phyloP scores from a whole-genome alignment of 2,329 filamentous ascomycete genomes.

The Trichoderma koningii region DNA sequence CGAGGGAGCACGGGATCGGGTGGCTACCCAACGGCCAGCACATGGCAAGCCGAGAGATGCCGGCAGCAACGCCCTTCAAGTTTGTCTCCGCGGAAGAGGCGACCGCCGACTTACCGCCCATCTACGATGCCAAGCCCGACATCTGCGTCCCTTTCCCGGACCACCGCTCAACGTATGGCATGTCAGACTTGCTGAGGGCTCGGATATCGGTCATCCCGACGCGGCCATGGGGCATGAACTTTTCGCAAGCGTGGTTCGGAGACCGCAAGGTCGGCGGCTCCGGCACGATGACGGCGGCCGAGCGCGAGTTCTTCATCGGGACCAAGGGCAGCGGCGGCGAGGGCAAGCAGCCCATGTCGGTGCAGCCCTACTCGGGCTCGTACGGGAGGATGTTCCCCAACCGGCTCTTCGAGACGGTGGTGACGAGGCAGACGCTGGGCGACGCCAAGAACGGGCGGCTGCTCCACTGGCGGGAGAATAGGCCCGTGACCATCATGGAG shows the following conservation, averaged over 20 bases:
- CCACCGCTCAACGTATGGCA: slow-evolving; percentile 56
- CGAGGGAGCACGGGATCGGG: slow-evolving; percentile 51
- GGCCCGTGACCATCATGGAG: slow-evolving; percentile 67
- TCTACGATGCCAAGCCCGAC: slow-evolving; percentile 63
- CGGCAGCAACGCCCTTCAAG: slow-evolving; percentile 58
- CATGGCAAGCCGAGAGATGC: slow-evolving; percentile 55
- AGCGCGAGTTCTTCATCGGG: slow-evolving; percentile 44
- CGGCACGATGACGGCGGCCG: slow-evolving; percentile 43
- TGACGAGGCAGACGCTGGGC: slow-evolving; percentile 52
- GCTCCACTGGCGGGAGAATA: slow-evolving; percentile 67
- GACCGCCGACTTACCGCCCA: slow-evolving; percentile 60
- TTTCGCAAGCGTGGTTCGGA: slow-evolving; percentile 49
- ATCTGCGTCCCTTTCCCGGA: slow-evolving; percentile 68
- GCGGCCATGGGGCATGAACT: slow-evolving; percentile 57
- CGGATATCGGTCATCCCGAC: slow-evolving; percentile 62
- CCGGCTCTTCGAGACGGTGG: slow-evolving; percentile 62
- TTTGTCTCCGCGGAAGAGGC: slow-evolving; percentile 57
- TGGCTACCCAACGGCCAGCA: slow-evolving; percentile 59
- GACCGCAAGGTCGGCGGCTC: slow-evolving; percentile 31
- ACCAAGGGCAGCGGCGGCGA: neutral
- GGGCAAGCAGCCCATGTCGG: slow-evolving; percentile 30
- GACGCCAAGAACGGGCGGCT: slow-evolving; percentile 58
- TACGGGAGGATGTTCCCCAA: slow-evolving; percentile 58
- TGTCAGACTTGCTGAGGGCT: slow-evolving; percentile 44
- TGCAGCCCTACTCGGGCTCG: slow-evolving; percentile 44